Evolutionary conservation across 768 basidiomycete genomes (phyloP).

Genomic region (Boletus subcaerulescens): DNA sequence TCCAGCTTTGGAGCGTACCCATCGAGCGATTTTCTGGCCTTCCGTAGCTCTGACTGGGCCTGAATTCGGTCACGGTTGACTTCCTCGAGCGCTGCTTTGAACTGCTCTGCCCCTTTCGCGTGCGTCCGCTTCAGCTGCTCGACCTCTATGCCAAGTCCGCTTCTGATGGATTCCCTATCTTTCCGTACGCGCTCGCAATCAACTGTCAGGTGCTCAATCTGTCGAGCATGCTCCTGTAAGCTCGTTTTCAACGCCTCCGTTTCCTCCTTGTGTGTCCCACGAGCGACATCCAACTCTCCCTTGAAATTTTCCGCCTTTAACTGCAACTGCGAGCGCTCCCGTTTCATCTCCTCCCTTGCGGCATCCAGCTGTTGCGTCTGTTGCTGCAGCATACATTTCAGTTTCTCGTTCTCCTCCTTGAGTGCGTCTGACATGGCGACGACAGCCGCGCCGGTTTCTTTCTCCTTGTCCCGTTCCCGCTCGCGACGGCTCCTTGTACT

Average conservation of each 20-base stretch:
- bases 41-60: slow-evolving; percentile 22
- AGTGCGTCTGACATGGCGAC: slow-evolving; percentile 3
- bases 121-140: slow-evolving; percentile 17
- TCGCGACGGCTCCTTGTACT: slow-evolving; percentile 14
- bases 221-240: slow-evolving; percentile 19
- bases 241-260: slow-evolving; percentile 13
- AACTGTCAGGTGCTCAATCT: slow-evolving; percentile 17
- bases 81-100: slow-evolving; percentile 24
- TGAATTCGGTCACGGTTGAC: slow-evolving; percentile 19
- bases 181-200: slow-evolving; percentile 26
- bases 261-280: slow-evolving; percentile 9
- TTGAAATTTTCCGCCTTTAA: slow-evolving; percentile 11
- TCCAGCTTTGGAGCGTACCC: slow-evolving; percentile 18
- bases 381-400: slow-evolving; percentile 19
- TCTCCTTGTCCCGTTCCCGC: slow-evolving; percentile 18
- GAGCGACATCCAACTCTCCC: slow-evolving; percentile 11
- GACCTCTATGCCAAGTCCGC: slow-evolving; percentile 19
- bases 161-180: slow-evolving; percentile 20
- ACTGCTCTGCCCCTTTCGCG: slow-evolving; percentile 14
- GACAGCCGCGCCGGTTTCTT: background rate
- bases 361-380: slow-evolving; percentile 15
- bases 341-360: slow-evolving; percentile 9
- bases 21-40: slow-evolving; percentile 19
- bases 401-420: slow-evolving; percentile 24
- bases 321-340: slow-evolving; percentile 8